Percentiles rank a stretch among this genome's conserved stretches.
Conservation (phyloP, 352 stramenopile species). For the Phytopythium boreale region DNA sequence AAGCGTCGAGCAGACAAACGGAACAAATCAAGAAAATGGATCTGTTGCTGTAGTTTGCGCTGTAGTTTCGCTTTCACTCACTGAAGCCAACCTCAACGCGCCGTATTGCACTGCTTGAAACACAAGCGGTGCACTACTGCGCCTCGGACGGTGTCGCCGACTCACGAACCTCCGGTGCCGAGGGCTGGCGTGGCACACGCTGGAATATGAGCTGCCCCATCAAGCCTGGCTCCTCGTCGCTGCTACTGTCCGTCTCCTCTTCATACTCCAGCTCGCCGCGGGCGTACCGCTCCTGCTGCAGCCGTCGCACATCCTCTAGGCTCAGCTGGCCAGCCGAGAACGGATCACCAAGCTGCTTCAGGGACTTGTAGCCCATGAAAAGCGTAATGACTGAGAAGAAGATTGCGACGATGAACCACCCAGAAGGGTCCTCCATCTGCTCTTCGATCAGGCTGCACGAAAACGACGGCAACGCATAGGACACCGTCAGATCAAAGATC, state of each 20-base stretch:
- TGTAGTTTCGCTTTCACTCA: not conserved
- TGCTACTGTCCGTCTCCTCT: conserved; percentile 57
- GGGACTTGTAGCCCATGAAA: conserved; percentile 42
- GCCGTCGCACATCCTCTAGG: conserved; percentile 61
- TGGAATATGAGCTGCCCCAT: conserved; percentile 6
- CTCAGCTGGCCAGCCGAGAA: conserved; percentile 52
- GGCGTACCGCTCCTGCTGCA: conserved; percentile 75
- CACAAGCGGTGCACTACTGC: not conserved
- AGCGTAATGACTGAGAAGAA: conserved; percentile 57
- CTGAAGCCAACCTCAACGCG: not conserved
- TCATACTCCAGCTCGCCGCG: conserved; percentile 33
- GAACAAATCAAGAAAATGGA: not conserved
- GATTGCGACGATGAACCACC: conserved; percentile 55
- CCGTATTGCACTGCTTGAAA: not conserved
- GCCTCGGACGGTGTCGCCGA: not conserved
- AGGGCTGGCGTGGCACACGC: conserved; percentile 1
- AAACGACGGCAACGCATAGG: not conserved
- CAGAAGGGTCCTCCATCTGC: conserved; percentile 67
- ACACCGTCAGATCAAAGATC: not conserved
- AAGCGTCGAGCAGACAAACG: not conserved
- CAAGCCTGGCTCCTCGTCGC: conserved; percentile 17
- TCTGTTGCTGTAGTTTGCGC: not conserved
- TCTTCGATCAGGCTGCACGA: conserved; percentile 51
- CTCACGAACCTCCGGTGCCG: not conserved
- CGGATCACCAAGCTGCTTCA: conserved; percentile 41